These are phyloP conservation scores for Trametes hirsuta DNA, from an alignment of 1,284 basidiomycete species.

Conservation along the genomic window DNA sequence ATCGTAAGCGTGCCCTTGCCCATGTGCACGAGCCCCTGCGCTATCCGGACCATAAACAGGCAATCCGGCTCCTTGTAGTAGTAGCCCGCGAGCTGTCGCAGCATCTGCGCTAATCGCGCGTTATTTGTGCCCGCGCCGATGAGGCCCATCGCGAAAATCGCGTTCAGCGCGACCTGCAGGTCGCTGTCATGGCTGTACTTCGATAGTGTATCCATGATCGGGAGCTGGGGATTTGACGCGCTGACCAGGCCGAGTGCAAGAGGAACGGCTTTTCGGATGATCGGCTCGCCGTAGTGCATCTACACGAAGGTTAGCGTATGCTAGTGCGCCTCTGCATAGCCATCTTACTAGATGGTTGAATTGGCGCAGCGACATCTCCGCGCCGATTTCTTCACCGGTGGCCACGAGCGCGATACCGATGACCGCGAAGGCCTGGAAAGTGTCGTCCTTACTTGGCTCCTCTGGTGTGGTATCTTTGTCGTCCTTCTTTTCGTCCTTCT, in stretches of 20 bases:
- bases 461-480: constrained; percentile 62
- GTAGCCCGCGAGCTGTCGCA: constrained; percentile 94
- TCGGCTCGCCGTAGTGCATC: constrained; percentile 99
- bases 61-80: constrained; percentile 98
- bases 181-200: constrained; percentile 99
- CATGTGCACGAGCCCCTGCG: constrained; percentile 98
- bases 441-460: constrained; percentile 66
- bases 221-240: constrained; percentile 95
- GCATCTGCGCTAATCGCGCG: constrained; percentile 96
- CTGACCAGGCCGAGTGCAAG: constrained; percentile 94
- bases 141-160: constrained; percentile 98
- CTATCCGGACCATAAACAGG: constrained; percentile 95
- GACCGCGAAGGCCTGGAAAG: constrained; percentile 93
- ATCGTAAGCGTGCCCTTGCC: constrained; percentile 99
- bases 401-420: constrained; percentile 94
- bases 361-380: constrained; percentile 94
- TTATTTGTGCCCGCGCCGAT: constrained; percentile 99
- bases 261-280: constrained; percentile 93
- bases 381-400: constrained; percentile 98
- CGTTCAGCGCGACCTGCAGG: constrained; percentile 93
- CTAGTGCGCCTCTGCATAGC: neutral
- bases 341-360: constrained; percentile 88
- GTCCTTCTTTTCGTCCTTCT: constrained; percentile 59
- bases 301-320: constrained; percentile 35
- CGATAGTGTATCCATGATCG: constrained; percentile 97